Percentiles rank a stretch among this genome's conserved stretches.
Conservation (phyloP, 1,139 yeast genomes). For the Candida glucosophila region DNA sequence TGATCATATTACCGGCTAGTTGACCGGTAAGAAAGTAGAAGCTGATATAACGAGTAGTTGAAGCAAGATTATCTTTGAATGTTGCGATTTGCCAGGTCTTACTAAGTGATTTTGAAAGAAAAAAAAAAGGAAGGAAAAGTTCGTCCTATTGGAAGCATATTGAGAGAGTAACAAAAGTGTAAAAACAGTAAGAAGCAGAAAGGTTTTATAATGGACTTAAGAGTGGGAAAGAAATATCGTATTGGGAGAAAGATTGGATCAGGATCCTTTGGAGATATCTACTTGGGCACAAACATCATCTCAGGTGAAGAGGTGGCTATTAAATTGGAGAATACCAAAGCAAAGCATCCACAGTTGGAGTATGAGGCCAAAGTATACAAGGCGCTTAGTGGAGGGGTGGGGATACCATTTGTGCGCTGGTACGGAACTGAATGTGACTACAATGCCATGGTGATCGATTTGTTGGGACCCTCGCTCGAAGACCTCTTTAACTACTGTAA, state of each 20-base stretch:
- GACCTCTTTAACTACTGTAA: conserved; percentile 94
- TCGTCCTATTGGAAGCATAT: too few relatives aligned
- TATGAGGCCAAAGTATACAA: conserved; percentile 94
- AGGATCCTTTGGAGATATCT: conserved; percentile 96
- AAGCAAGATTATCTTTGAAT: too few relatives aligned
- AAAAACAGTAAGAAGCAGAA: too few relatives aligned
- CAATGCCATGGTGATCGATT: conserved; percentile 93
- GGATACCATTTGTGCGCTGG: conserved; percentile 96
- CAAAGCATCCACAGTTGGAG: conserved; percentile 94
- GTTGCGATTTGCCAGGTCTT: too few relatives aligned
- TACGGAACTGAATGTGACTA: conserved; percentile 95
- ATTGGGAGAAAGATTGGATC: conserved; percentile 95
- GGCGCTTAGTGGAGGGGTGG: conserved; percentile 93
- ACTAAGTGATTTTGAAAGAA: too few relatives aligned
- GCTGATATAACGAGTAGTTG: too few relatives aligned
- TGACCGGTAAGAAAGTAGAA: too few relatives aligned
- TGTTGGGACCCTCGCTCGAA: conserved; percentile 91
- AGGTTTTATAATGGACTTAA: conserved; percentile 46
- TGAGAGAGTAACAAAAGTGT: too few relatives aligned
- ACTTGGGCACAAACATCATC: conserved; percentile 84
- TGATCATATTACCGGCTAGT: too few relatives aligned
- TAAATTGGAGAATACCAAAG: conserved; percentile 81
- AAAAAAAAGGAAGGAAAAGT: too few relatives aligned
- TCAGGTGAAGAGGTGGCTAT: conserved; percentile 98
- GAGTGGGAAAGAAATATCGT: conserved; percentile 92